These are phyloP conservation scores for Annulohypoxylon truncatum DNA, from an alignment of 2,329 filamentous ascomycete species.

Conservation along the genomic window DNA sequence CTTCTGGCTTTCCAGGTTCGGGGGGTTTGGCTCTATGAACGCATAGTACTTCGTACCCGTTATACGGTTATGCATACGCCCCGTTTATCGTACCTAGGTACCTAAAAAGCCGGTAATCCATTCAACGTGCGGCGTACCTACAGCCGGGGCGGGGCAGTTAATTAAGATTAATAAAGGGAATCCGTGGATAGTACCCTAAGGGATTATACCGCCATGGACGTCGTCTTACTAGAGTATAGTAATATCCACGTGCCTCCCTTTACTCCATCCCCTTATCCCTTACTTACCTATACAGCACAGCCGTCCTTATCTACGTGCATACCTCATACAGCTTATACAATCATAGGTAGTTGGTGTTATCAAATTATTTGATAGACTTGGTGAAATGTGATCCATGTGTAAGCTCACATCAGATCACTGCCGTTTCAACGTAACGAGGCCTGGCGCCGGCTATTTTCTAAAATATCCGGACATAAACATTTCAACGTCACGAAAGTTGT, in stretches of 20 bases:
- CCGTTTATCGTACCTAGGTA: background rate
- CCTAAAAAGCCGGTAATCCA: background rate
- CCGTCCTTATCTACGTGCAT: background rate
- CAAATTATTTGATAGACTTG: too few species aligned
- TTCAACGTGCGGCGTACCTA: background rate
- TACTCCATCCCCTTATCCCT: background rate
- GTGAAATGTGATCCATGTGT: too few species aligned
- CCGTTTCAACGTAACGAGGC: background rate
- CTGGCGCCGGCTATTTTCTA: background rate
- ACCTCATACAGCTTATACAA: background rate
- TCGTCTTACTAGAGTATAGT: slow-evolving; percentile 15
- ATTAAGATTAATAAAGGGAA: background rate
- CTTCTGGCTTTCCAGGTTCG: background rate
- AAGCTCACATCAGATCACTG: background rate
- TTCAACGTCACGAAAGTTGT: background rate
- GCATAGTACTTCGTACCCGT: too few species aligned
- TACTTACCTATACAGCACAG: background rate
- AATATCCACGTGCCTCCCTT: slow-evolving; percentile 3
- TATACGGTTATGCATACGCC: too few species aligned
- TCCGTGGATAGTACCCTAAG: background rate
- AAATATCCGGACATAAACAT: background rate
- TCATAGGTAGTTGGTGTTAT: too few species aligned
- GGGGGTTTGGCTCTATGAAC: slow-evolving; percentile 22
- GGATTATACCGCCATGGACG: background rate
- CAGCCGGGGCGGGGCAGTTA: background rate